These are phyloP conservation scores for Sicyos baderoa DNA, from an alignment of 306 rosid genomes.

Conservation along the genomic window DNA sequence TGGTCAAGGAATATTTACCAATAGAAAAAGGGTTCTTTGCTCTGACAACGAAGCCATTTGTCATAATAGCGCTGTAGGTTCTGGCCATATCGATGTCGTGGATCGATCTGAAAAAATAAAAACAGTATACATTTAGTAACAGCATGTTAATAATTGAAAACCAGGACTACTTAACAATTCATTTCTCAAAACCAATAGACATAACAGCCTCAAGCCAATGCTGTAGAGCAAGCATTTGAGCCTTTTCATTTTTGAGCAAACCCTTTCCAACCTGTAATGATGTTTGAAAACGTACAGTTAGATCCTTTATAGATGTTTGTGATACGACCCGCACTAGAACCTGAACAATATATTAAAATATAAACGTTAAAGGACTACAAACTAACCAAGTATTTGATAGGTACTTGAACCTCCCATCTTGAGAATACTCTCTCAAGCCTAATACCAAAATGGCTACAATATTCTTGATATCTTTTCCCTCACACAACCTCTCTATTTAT, in stretches of 20 bases:
- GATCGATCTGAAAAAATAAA: slow-evolving; percentile 31
- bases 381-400: too few species aligned
- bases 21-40: slow-evolving; percentile 34
- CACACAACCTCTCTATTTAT: too few species aligned
- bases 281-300: not conserved
- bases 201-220: slow-evolving; percentile 44
- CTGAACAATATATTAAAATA: too few species aligned
- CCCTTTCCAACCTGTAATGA: slow-evolving; percentile 37
- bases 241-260: slow-evolving; percentile 27
- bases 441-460: too few species aligned
- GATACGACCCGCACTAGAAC: too few species aligned
- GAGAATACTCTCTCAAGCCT: too few species aligned
- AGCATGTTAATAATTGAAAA: not conserved
- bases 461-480: too few species aligned
- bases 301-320: too few species aligned
- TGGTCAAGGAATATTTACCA: slow-evolving; percentile 23
- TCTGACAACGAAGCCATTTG: slow-evolving; percentile 29
- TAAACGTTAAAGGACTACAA: too few species aligned
- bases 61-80: slow-evolving; percentile 32
- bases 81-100: slow-evolving; percentile 40
- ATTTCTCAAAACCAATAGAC: slow-evolving; percentile 1
- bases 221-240: slow-evolving; percentile 35
- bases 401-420: too few species aligned
- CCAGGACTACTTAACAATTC: not conserved
- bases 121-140: not conserved